These are phyloP conservation scores for Diaporthe amygdali DNA, from an alignment of 2,329 filamentous ascomycete species.

Conservation along the genomic window DNA sequence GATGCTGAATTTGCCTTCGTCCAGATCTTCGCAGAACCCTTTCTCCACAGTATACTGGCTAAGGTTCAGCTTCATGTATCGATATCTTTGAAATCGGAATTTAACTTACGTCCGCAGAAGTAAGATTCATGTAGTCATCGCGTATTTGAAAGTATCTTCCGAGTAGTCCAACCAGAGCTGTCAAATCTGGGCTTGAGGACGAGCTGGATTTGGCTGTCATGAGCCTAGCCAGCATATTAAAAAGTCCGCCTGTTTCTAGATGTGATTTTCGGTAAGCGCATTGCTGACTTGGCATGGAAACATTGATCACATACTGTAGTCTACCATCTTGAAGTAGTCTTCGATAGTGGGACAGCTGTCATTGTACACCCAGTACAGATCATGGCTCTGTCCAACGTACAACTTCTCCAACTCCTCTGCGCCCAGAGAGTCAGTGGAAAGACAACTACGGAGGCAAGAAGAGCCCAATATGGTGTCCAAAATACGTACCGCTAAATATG, in stretches of 20 bases:
- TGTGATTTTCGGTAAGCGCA: no score
- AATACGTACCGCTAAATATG: conserved; percentile 28
- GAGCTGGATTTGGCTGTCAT: not conserved
- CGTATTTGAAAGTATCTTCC: conserved; percentile 39
- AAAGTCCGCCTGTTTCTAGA: conserved; percentile 28
- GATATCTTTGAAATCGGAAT: not conserved
- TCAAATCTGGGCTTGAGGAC: not conserved
- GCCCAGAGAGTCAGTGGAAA: no score
- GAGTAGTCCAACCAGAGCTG: conserved; percentile 25
- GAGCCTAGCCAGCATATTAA: conserved; percentile 26
- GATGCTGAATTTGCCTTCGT: conserved; percentile 43
- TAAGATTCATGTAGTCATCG: conserved; percentile 40
- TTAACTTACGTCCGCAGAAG: conserved; percentile 27
- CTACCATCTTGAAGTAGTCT: conserved; percentile 37
- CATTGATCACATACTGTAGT: conserved; percentile 20
- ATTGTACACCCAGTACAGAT: conserved; percentile 34
- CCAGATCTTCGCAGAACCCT: conserved; percentile 47
- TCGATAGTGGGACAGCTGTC: conserved; percentile 27
- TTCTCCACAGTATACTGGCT: conserved; percentile 41
- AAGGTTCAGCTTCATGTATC: not conserved
- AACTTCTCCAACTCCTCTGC: conserved; percentile 28
- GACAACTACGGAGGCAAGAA: not conserved
- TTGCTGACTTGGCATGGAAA: not conserved
- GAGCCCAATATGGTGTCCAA: not conserved
- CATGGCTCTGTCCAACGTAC: conserved; percentile 34